These are phyloP conservation scores for Aspergillus brasiliensis DNA, from an alignment of 2,329 filamentous ascomycete genomes.

Conservation along the genomic window DNA sequence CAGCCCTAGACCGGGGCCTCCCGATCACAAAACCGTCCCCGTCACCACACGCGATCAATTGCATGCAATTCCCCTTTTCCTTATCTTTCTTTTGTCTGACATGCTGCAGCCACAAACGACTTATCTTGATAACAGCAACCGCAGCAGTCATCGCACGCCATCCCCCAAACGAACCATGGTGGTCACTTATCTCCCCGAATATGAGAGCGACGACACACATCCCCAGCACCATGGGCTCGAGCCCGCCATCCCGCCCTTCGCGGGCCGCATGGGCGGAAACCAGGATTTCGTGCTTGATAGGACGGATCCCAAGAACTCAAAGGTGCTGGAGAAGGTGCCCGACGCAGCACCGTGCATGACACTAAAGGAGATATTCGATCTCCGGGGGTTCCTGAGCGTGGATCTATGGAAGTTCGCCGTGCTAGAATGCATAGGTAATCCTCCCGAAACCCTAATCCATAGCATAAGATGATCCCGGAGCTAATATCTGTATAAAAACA, in stretches of 20 bases:
- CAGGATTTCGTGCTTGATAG: slow-evolving; percentile 37
- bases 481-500: neutral
- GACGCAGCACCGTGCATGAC: slow-evolving; percentile 48
- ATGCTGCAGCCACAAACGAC: neutral
- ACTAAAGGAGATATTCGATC: slow-evolving; percentile 37
- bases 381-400: slow-evolving; percentile 35
- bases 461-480: neutral
- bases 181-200: slow-evolving; percentile 18
- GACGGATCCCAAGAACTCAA: slow-evolving; percentile 31
- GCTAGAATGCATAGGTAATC: slow-evolving; percentile 42
- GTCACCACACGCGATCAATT: neutral
- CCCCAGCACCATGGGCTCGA: slow-evolving; percentile 4
- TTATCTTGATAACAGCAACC: neutral
- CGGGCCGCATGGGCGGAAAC: slow-evolving; percentile 41
- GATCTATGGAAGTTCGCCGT: slow-evolving; percentile 47
- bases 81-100: neutral
- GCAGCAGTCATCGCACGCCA: neutral
- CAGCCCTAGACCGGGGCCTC: neutral
- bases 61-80: neutral
- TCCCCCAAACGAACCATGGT: neutral
- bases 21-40: neutral
- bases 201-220: slow-evolving; percentile 12
- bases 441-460: neutral
- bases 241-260: slow-evolving; percentile 30
- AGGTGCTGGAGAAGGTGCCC: slow-evolving; percentile 36